Evolutionary conservation across 345 rosid species (phyloP).

Genomic region (Gossypium arboreum): DNA sequence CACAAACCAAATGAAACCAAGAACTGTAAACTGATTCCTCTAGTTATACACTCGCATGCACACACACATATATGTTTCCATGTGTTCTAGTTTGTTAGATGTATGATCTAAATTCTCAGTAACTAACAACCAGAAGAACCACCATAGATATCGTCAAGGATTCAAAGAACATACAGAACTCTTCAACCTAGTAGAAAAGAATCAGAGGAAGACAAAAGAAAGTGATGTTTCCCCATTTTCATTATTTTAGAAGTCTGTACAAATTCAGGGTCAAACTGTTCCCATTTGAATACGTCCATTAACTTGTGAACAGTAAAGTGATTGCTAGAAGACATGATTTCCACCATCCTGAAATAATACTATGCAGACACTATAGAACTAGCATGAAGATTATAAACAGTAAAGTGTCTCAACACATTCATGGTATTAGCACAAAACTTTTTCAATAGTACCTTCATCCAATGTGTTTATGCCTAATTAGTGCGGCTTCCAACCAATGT

Average conservation of each 20-base stretch:
- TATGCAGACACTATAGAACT: neutral
- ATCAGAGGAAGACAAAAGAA: neutral
- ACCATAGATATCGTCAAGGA: neutral
- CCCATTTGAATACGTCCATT: neutral
- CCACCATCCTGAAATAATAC: neutral
- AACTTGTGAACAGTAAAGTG: neutral
- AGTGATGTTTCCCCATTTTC: neutral
- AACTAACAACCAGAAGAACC: neutral
- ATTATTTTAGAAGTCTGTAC: neutral
- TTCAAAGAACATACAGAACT: neutral
- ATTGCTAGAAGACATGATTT: neutral
- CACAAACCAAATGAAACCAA: neutral
- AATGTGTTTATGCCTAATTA: conserved; percentile 5
- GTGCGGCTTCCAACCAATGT: neutral
- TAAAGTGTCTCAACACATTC: neutral
- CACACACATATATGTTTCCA: neutral
- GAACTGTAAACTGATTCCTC: neutral
- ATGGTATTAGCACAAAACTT: neutral
- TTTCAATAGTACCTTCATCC: neutral
- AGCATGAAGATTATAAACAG: neutral
- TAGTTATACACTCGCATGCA: neutral
- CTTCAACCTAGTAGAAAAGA: neutral
- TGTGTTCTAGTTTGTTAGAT: neutral
- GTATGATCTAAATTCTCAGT: neutral
- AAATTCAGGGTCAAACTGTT: neutral